Evolutionary conservation across 345 rosid genomes (phyloP).

Genomic region (Dimocarpus longan): DNA sequence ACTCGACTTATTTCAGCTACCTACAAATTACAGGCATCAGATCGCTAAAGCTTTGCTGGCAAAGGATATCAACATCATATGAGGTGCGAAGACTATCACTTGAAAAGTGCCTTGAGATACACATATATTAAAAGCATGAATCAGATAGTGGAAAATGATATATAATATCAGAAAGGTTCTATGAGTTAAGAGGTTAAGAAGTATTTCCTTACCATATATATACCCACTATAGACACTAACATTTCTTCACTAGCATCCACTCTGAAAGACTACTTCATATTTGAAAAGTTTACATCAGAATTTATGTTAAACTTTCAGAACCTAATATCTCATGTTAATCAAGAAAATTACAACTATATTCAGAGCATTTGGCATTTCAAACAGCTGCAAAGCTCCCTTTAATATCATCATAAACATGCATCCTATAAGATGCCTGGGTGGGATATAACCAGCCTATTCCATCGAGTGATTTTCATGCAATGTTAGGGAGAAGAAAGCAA

Average conservation of each 20-base stretch:
- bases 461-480: neutral
- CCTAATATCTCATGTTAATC: neutral
- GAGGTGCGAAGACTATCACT: neutral
- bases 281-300: neutral
- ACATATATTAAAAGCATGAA: neutral
- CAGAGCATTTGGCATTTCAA: neutral
- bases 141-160: neutral
- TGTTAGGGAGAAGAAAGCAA: neutral
- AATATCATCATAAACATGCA: neutral
- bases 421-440: neutral
- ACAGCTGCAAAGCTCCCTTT: neutral
- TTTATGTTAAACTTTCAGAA: neutral
- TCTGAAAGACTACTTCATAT: neutral
- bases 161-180: neutral
- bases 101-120: neutral
- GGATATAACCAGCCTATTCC: neutral
- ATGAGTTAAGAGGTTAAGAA: neutral
- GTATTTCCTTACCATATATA: neutral
- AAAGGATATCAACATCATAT: neutral
- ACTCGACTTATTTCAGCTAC: conserved; percentile 90
- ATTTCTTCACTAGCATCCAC: neutral
- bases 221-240: neutral
- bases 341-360: neutral
- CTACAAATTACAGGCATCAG: conserved; percentile 31
- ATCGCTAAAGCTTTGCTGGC: too few relatives aligned